Evolutionary conservation across 306 rosid genomes (phyloP).

Genomic region (Vachellia collinsii): DNA sequence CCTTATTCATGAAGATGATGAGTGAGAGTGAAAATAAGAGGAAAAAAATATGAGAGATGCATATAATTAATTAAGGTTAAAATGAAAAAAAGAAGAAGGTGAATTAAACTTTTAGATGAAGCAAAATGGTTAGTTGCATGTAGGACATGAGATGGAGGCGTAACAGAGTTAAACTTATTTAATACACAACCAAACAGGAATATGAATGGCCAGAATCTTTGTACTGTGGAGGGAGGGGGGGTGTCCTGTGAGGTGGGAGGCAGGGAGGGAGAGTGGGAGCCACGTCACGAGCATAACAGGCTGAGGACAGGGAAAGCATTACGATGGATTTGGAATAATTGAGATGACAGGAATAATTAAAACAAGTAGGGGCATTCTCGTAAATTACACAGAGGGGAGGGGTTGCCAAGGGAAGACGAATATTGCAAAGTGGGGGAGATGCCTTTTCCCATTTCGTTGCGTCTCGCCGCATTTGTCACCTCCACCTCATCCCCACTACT

Average conservation of each 20-base stretch:
- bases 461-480: conserved; percentile 78
- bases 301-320: neutral
- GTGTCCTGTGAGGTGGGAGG: neutral
- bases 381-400: neutral
- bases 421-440: conserved; percentile 17
- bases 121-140: no score
- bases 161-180: no score
- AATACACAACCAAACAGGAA: no score
- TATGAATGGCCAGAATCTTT: no score
- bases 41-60: no score
- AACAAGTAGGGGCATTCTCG: neutral
- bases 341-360: neutral
- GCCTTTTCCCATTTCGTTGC: conserved; percentile 38
- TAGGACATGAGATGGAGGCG: no score
- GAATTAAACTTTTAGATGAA: no score
- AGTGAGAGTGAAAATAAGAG: no score
- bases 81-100: no score
- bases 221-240: neutral
- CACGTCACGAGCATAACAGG: neutral
- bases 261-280: neutral
- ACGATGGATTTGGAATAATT: neutral
- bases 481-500: conserved; percentile 54
- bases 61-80: no score
- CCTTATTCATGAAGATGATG: no score
- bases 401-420: conserved; percentile 15